A percentile compares a stretch with the other conserved stretches of the same genome.
Evolutionary conservation across 208 protist species (phyloP).

Genomic region (Leishmania guyanensis): DNA sequence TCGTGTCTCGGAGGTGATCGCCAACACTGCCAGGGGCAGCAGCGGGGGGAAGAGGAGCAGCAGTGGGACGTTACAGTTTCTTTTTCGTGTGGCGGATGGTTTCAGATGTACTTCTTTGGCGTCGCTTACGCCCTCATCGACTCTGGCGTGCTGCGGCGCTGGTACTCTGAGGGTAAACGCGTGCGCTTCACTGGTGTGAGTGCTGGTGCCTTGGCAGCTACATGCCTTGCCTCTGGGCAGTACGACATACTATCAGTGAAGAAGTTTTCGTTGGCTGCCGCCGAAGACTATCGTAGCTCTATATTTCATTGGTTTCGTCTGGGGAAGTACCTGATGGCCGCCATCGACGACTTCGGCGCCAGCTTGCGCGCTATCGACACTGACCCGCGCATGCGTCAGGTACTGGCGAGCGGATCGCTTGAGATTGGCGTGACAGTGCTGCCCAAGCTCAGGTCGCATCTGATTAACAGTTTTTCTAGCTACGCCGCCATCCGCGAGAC

Average conservation of each 20-base stretch:
- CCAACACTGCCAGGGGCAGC: not conserved
- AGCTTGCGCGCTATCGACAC: slow-evolving; percentile 48
- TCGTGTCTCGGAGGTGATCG: not conserved
- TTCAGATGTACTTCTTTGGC: slow-evolving; percentile 85
- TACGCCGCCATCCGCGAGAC: slow-evolving; percentile 60
- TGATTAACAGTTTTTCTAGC: slow-evolving; percentile 45
- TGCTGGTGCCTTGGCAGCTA: slow-evolving; percentile 55
- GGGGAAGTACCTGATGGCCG: slow-evolving; percentile 40
- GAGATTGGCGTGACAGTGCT: slow-evolving; percentile 75
- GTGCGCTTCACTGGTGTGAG: slow-evolving; percentile 69
- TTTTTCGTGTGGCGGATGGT: slow-evolving; percentile 80
- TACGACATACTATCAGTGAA: slow-evolving; percentile 48
- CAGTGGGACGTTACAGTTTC: slow-evolving; percentile 64
- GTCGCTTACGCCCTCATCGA: slow-evolving; percentile 71
- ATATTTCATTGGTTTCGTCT: slow-evolving; percentile 48
- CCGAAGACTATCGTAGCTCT: slow-evolving; percentile 55
- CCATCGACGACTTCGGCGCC: slow-evolving; percentile 48
- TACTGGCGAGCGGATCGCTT: slow-evolving; percentile 52
- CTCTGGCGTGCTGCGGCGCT: slow-evolving; percentile 53
- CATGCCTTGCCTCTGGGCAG: slow-evolving; percentile 48
- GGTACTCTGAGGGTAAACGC: slow-evolving; percentile 51
- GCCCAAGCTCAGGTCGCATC: slow-evolving; percentile 43
- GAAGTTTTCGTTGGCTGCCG: slow-evolving; percentile 37
- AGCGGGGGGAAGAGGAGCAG: not conserved
- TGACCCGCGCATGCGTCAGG: slow-evolving; percentile 22